phyloP scores from a whole-genome alignment of 2,329 filamentous ascomycete genomes.

The Thermothelomyces thermophilus region DNA sequence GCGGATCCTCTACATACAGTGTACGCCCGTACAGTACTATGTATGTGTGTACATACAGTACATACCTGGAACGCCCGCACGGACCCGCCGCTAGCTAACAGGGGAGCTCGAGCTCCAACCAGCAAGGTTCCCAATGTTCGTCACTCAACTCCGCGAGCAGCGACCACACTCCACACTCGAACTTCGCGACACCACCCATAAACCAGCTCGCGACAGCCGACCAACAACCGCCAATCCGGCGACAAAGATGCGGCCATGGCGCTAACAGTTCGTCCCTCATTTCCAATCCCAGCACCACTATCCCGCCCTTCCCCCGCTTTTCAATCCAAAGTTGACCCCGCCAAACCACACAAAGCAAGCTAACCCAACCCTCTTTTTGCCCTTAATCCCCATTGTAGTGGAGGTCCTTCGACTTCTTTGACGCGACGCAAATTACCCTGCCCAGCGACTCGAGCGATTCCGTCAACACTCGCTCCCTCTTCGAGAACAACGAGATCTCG shows the following conservation, averaged over 20 bases:
- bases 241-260: slow-evolving; percentile 30
- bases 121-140: slow-evolving; percentile 12
- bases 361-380: background rate
- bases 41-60: too few relatives aligned
- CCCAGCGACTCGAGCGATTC: slow-evolving; percentile 49
- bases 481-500: slow-evolving; percentile 77
- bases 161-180: background rate
- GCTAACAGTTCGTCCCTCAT: slow-evolving; percentile 25
- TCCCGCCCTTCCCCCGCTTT: background rate
- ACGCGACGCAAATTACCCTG: slow-evolving; percentile 77
- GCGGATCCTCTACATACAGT: too few relatives aligned
- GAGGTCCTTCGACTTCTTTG: slow-evolving; percentile 99
- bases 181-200: background rate
- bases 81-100: background rate
- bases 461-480: slow-evolving; percentile 60
- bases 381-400: slow-evolving; percentile 52
- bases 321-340: background rate
- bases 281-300: background rate
- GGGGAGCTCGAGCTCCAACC: slow-evolving; percentile 17
- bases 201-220: background rate
- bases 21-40: too few relatives aligned
- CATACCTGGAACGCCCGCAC: background rate
- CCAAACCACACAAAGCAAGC: slow-evolving; percentile 6
- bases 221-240: background rate
- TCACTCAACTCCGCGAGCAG: background rate